These are phyloP conservation scores for Blastobotrys illinoisensis DNA, from an alignment of 1,139 yeast species.

Conservation along the genomic window DNA sequence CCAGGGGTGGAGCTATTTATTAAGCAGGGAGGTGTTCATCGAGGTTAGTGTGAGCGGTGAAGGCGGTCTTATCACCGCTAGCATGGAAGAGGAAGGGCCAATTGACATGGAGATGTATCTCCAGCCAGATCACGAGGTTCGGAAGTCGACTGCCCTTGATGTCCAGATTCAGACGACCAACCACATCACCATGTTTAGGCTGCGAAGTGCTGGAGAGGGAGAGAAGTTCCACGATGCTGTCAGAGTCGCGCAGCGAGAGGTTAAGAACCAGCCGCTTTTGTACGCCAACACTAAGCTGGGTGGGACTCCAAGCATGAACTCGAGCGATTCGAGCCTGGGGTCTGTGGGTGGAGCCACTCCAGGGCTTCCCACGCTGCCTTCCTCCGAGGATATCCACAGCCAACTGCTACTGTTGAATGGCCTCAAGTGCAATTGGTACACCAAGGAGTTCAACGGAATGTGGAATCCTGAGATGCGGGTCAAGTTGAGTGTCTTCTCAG, in stretches of 20 bases:
- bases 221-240: constrained; percentile 25
- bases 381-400: not conserved
- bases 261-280: constrained; percentile 19
- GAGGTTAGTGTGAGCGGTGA: constrained; percentile 22
- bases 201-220: constrained; percentile 23
- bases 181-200: constrained; percentile 28
- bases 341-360: constrained; percentile 18
- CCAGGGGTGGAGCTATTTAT: constrained; percentile 19
- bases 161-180: constrained; percentile 25
- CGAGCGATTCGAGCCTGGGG: constrained; percentile 22
- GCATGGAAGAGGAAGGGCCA: constrained; percentile 4
- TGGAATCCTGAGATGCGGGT: constrained; percentile 19
- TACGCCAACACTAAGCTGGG: constrained; percentile 11
- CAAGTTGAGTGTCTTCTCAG: constrained; percentile 23
- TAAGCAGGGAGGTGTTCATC: constrained; percentile 12
- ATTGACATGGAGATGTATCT: constrained; percentile 15
- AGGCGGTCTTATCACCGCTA: constrained; percentile 19
- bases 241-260: constrained; percentile 21
- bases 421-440: constrained; percentile 22
- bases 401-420: constrained; percentile 24
- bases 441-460: constrained; percentile 16
- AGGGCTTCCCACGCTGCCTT: not conserved
- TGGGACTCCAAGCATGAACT: constrained; percentile 22
- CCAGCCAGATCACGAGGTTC: constrained; percentile 18
- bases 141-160: constrained; percentile 28